A percentile compares a stretch with the other conserved stretches of the same genome.
phyloP scores from a whole-genome alignment of 768 basidiomycete species.

The Exidia glandulosa region DNA sequence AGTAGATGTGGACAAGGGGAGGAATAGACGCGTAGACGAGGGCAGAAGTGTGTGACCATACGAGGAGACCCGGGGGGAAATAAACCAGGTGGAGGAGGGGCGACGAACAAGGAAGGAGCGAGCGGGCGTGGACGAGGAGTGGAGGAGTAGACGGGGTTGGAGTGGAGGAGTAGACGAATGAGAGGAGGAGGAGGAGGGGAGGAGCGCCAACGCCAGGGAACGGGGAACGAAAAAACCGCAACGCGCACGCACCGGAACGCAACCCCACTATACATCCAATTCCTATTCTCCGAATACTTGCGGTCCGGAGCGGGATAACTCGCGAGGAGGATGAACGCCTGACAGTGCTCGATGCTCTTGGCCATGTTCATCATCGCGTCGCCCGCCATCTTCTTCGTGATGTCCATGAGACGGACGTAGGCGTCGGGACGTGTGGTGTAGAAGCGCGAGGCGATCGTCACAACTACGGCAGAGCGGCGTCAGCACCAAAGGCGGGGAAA shows the following conservation, averaged over 20 bases:
- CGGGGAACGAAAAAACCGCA: too few relatives aligned
- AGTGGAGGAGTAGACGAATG: too few relatives aligned
- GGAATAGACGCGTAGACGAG: too few relatives aligned
- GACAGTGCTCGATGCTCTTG: slow-evolving; percentile 65
- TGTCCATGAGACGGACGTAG: slow-evolving; percentile 46
- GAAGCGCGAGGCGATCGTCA: slow-evolving; percentile 60
- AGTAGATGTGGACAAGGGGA: too few relatives aligned
- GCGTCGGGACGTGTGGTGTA: slow-evolving; percentile 45
- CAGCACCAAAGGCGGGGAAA: slow-evolving; percentile 5
- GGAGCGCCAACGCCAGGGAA: too few relatives aligned
- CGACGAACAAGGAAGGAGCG: too few relatives aligned
- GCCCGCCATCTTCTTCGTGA: slow-evolving; percentile 52
- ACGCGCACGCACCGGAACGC: slow-evolving; percentile 43
- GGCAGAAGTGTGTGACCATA: too few relatives aligned
- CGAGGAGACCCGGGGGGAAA: too few relatives aligned
- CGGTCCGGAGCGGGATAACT: slow-evolving; percentile 52
- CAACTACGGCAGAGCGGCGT: slow-evolving; percentile 28
- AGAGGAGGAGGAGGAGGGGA: too few relatives aligned
- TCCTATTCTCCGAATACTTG: slow-evolving; percentile 59
- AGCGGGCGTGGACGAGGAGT: neutral
- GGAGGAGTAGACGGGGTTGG: too few relatives aligned
- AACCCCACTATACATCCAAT: slow-evolving; percentile 63
- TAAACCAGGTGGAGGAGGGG: too few relatives aligned
- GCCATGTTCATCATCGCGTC: slow-evolving; percentile 48
- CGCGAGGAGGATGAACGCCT: slow-evolving; percentile 67